Conservation (phyloP, 2,329 filamentous ascomycete species). For the Tolypocladium ophioglossoides region DNA sequence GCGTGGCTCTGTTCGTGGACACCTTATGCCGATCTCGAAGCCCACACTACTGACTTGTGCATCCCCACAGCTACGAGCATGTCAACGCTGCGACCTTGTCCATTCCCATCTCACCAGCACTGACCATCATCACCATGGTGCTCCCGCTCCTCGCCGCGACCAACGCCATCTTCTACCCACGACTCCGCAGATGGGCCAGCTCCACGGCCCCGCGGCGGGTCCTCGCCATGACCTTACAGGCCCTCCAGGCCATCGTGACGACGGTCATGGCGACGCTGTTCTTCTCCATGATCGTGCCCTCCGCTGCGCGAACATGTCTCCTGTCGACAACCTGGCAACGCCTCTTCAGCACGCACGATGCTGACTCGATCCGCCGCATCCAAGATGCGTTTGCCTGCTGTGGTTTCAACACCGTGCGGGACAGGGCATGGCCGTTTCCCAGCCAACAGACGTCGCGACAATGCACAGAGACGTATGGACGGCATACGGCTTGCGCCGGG, state of each 20-base stretch:
- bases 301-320: conserved; percentile 6
- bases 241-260: conserved; percentile 3
- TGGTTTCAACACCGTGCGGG: conserved; percentile 41
- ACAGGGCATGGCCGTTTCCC: conserved; percentile 47
- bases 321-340: conserved; percentile 11
- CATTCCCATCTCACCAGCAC: no score
- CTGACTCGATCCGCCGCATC: conserved; percentile 37
- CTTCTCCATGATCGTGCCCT: conserved; percentile 6
- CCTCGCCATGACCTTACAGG: neutral
- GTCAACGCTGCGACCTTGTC: no score
- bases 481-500: conserved; percentile 32
- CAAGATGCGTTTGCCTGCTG: conserved; percentile 55
- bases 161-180: no score
- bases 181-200: no score
- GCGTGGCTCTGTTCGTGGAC: no score
- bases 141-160: no score
- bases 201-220: no score
- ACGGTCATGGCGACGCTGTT: conserved; percentile 8
- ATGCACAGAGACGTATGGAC: conserved; percentile 33
- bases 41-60: no score
- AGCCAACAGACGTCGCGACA: conserved; percentile 22
- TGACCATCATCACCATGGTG: no score
- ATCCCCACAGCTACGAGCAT: no score
- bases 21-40: no score
- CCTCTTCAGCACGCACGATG: conserved; percentile 29